Evolutionary conservation across 1,284 basidiomycete genomes (phyloP).

Genomic region (Boletellus dicymbophilus): DNA sequence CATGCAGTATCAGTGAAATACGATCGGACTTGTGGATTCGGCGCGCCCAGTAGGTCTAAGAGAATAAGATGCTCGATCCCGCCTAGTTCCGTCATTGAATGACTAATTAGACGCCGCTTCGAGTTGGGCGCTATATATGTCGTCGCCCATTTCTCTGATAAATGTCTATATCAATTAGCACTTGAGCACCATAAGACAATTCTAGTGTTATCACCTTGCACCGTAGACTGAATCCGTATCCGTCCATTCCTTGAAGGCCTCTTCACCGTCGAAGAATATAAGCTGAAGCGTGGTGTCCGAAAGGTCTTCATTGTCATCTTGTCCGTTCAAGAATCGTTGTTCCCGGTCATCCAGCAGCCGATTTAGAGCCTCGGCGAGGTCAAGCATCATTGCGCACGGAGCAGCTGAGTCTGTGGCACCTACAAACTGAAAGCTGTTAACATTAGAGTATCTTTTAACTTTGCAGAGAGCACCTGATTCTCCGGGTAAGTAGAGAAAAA

Average conservation of each 20-base stretch:
- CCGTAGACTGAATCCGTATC: slow-evolving; percentile 93
- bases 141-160: slow-evolving; percentile 81
- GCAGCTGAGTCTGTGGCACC: slow-evolving; percentile 98
- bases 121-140: slow-evolving; percentile 63
- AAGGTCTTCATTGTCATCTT: slow-evolving; percentile 75
- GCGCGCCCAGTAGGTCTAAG: slow-evolving; percentile 85
- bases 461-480: slow-evolving; percentile 58
- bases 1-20: slow-evolving; percentile 90
- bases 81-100: slow-evolving; percentile 62
- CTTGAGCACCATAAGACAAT: not conserved
- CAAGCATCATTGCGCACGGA: slow-evolving; percentile 92
- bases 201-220: slow-evolving; percentile 56
- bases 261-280: slow-evolving; percentile 99
- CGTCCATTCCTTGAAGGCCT: slow-evolving; percentile 94
- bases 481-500: slow-evolving; percentile 74
- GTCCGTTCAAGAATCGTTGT: slow-evolving; percentile 53
- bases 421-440: slow-evolving; percentile 67
- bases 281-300: slow-evolving; percentile 88
- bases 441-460: not conserved
- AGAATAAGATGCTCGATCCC: slow-evolving; percentile 89
- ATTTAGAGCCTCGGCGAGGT: slow-evolving; percentile 81
- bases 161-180: slow-evolving; percentile 55
- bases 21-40: slow-evolving; percentile 70
- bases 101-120: slow-evolving; percentile 60
- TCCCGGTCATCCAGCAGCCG: slow-evolving; percentile 68